A percentile compares a stretch with the other conserved stretches of the same genome.
Evolutionary conservation across 805 yeast genomes (phyloP).

Genomic region (Wickerhamomyces bisporus): DNA sequence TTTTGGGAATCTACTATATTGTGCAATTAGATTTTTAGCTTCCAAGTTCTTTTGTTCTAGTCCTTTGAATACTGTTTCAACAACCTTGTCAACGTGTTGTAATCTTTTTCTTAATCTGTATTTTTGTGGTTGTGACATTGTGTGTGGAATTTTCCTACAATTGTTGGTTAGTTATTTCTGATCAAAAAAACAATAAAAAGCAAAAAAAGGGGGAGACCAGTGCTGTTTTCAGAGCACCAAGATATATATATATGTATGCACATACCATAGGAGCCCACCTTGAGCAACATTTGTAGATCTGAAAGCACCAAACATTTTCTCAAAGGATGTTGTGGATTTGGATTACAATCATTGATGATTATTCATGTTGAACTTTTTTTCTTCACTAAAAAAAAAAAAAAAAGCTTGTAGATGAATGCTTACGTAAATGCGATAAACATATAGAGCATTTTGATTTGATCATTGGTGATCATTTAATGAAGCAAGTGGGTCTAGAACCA

Average conservation of each 20-base stretch:
- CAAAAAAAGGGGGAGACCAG: too few relatives aligned
- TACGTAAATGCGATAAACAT: too few relatives aligned
- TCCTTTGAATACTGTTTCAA: slow-evolving; percentile 56
- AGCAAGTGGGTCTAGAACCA: too few relatives aligned
- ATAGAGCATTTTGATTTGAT: background rate
- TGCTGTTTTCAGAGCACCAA: too few relatives aligned
- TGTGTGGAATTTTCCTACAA: slow-evolving; percentile 70
- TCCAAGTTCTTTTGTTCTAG: slow-evolving; percentile 24
- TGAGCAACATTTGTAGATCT: slow-evolving; percentile 48
- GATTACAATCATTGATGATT: background rate
- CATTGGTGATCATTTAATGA: background rate
- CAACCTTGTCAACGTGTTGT: slow-evolving; percentile 73
- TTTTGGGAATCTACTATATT: slow-evolving; percentile 57
- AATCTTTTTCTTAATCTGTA: slow-evolving; percentile 79
- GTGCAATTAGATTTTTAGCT: slow-evolving; percentile 13
- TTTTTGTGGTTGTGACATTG: slow-evolving; percentile 77
- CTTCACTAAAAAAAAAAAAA: background rate
- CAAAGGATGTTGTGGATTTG: too few relatives aligned
- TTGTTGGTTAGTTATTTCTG: too few relatives aligned
- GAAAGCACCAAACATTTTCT: slow-evolving; percentile 73
- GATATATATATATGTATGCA: too few relatives aligned
- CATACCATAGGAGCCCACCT: slow-evolving; percentile 75
- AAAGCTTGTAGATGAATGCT: background rate
- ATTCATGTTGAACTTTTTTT: background rate
- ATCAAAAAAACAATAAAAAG: too few relatives aligned